Evolutionary conservation across 345 rosid genomes (phyloP), one percentile per base, ranked within the genome.

Genomic region (Draba incana): DNA sequence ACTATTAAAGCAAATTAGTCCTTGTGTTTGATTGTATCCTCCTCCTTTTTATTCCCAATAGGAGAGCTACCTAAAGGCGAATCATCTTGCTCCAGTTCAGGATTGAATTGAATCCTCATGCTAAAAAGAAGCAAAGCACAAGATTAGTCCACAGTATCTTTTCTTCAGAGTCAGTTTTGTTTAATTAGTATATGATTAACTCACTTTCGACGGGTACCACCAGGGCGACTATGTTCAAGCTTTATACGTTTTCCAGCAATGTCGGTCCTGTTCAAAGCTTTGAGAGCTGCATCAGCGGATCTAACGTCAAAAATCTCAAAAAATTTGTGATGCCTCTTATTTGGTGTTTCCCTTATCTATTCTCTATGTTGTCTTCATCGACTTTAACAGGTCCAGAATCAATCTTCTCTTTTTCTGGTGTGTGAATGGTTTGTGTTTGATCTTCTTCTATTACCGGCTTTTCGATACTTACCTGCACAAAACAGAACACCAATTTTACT

Each of bases 171-270:
- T 20, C 54, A 52, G 0, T 43, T 8, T 61, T 10, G 55, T 14
- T 52, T 20, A 42, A 60, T 37, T 52, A 42, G 66, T 37, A 56
- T 50, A 0, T 8, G 45, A 58, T 67, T 48, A 46, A 78, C 87
- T 31, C 47, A 84, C 87, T 73, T 79, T 57, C 87, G 92, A n/a
- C n/a, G n/a, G n/a, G n/a, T n/a, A n/a, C n/a, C n/a, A n/a, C n/a
- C n/a, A n/a, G n/a, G n/a, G n/a, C n/a, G n/a, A 75, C 95, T 88
- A 67, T 86, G 95, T 75, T 88, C 95, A 62, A 88, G 86, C 79
- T 88, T 88, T 63, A 88, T 86, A 71, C 91, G 89, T 78, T 88
- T 88, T 7, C 95, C 95, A 71, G 89, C 92, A 70, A 88, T 88
- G 30, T 86, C 92, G 62, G 88, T 83, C 71, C 81, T 79, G 80